phyloP scores from a whole-genome alignment of 352 stramenopile genomes.

The Globisporangium uncinulatum region DNA sequence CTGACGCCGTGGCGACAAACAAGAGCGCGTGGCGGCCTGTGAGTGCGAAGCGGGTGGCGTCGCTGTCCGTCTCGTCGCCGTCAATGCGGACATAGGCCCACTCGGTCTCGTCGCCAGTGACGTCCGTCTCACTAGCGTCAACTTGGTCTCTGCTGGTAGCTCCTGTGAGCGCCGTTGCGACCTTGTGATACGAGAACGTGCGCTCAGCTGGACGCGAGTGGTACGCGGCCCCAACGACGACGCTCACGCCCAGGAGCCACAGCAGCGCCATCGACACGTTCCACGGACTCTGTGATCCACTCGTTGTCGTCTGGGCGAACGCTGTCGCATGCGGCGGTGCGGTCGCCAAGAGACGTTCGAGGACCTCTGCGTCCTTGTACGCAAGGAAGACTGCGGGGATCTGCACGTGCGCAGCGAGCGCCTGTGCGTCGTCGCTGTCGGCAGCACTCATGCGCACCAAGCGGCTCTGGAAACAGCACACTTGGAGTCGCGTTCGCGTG shows the following conservation, averaged over 20 bases:
- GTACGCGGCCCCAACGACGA: conserved; percentile 42
- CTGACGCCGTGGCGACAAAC: conserved; percentile 53
- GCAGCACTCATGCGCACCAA: conserved; percentile 33
- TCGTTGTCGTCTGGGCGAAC: conserved; percentile 11
- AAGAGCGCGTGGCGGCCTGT: conserved; percentile 41
- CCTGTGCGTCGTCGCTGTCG: conserved; percentile 1
- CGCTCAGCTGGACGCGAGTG: conserved; percentile 46
- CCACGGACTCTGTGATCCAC: conserved; percentile 45
- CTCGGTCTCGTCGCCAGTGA: not conserved
- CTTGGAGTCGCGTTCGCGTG: conserved; percentile 19
- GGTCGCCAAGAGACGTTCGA: conserved; percentile 17
- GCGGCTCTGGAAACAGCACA: conserved; percentile 46
- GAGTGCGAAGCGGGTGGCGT: conserved; percentile 27
- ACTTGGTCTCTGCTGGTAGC: conserved; percentile 10
- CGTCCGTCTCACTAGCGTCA: not conserved
- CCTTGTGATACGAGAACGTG: conserved; percentile 42
- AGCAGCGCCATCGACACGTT: conserved; percentile 61
- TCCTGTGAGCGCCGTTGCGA: conserved; percentile 19
- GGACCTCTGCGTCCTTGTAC: conserved; percentile 28
- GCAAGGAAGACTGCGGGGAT: conserved; percentile 40
- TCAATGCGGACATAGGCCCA: conserved; percentile 27
- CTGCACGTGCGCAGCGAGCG: not conserved
- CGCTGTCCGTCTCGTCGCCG: conserved; percentile 10
- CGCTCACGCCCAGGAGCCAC: conserved; percentile 48
- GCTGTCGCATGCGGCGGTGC: conserved; percentile 12